These are phyloP conservation scores for Kingdonia uniflora DNA, from an alignment of 164 flowering plant species.

Conservation along the genomic window DNA sequence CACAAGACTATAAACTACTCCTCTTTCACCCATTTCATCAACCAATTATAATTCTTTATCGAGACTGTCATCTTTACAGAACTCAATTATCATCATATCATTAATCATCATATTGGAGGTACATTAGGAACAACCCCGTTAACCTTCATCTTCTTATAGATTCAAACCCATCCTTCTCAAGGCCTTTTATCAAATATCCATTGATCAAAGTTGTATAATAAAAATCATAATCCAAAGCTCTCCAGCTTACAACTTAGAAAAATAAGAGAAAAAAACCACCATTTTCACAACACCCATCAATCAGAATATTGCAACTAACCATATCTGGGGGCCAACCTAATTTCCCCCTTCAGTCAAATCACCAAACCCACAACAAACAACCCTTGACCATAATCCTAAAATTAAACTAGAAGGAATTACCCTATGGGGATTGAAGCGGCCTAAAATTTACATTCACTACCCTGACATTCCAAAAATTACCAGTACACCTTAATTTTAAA, in stretches of 20 bases:
- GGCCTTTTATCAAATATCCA: constrained; percentile 51
- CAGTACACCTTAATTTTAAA: no score
- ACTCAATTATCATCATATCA: no score
- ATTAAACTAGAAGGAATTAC: no score
- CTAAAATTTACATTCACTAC: no score
- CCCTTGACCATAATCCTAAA: constrained; percentile 65
- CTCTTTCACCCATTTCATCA: constrained; percentile 56
- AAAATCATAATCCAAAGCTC: constrained; percentile 44
- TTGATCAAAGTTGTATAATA: constrained; percentile 58
- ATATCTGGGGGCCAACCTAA: constrained; percentile 40
- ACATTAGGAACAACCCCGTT: constrained; percentile 42
- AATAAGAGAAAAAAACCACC: no score
- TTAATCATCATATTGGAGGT: constrained; percentile 49
- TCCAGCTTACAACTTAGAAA: constrained; percentile 47
- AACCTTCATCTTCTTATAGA: constrained; percentile 54
- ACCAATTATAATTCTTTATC: constrained; percentile 35
- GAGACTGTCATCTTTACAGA: constrained; percentile 34
- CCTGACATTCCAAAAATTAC: no score
- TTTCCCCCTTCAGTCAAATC: constrained; percentile 33
- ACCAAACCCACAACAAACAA: constrained; percentile 42
- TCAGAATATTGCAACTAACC: constrained; percentile 57
- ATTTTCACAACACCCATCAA: constrained; percentile 57
- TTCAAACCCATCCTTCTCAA: constrained; percentile 52
- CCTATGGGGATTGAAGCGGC: no score
- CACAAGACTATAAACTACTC: constrained; percentile 44